Evolutionary conservation across 2,329 filamentous ascomycete genomes (phyloP).

Genomic region (Aspergillus sp.): DNA sequence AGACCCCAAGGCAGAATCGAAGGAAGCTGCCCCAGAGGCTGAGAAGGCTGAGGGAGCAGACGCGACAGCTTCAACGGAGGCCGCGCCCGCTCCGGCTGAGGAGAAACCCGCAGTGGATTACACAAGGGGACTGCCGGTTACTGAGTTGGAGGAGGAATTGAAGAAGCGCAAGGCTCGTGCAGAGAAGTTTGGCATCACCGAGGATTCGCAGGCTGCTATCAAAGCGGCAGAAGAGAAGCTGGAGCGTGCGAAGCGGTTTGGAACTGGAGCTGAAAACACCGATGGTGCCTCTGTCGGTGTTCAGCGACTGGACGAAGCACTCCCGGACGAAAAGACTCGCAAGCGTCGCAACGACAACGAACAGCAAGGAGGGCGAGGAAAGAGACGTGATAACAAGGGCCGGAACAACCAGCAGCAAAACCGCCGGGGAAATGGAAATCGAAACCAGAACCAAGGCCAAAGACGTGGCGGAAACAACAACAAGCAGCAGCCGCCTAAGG

Average conservation of each 20-base stretch:
- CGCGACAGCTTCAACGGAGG: constrained; percentile 9
- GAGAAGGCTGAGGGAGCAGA: constrained; percentile 12
- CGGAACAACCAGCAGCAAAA: constrained; percentile 22
- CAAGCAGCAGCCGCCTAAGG: constrained; percentile 8
- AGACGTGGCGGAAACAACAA: constrained; percentile 15
- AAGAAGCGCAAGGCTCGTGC: constrained; percentile 46
- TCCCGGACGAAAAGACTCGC: constrained; percentile 37
- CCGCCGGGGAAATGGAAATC: constrained; percentile 16
- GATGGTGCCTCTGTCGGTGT: constrained; percentile 17
- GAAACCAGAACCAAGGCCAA: constrained; percentile 17
- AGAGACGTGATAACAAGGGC: constrained; percentile 34
- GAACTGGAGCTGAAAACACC: constrained; percentile 21
- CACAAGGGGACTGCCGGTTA: constrained; percentile 37
- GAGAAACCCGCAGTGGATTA: constrained; percentile 35
- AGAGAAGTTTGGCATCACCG: constrained; percentile 44
- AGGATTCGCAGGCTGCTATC: constrained; percentile 32
- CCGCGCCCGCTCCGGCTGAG: constrained; percentile 16
- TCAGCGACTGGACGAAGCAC: constrained; percentile 43
- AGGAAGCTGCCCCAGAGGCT: constrained; percentile 11
- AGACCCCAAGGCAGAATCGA: constrained; percentile 32
- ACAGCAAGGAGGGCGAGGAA: constrained; percentile 36
- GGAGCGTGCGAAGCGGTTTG: constrained; percentile 45
- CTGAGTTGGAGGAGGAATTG: constrained; percentile 42
- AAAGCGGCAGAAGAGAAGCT: constrained; percentile 41
- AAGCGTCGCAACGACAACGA: constrained; percentile 37